Conservation (phyloP, 371 early-diverging fungal species). For the Rhizomucor miehei region DNA sequence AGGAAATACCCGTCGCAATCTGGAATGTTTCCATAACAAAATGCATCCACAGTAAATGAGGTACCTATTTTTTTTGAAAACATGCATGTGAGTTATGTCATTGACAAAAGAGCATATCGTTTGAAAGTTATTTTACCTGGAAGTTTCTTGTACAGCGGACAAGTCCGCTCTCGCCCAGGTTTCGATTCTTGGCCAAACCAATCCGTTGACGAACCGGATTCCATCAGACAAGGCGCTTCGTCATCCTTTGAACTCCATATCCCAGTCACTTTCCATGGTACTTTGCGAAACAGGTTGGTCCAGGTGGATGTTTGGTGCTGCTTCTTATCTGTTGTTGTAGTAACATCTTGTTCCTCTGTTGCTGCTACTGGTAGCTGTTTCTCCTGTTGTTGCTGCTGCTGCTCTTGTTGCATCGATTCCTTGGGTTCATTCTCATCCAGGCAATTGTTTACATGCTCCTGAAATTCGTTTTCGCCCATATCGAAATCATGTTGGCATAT, state of each 20-base stretch:
- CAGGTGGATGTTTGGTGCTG: background rate
- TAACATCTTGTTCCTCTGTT: too few species aligned
- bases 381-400: background rate
- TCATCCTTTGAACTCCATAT: background rate
- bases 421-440: background rate
- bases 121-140: background rate
- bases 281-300: slow-evolving; percentile 3
- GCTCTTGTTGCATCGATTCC: background rate
- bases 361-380: too few species aligned
- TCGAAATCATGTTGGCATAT: background rate
- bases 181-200: slow-evolving; percentile 1
- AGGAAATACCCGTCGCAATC: slow-evolving; percentile 84
- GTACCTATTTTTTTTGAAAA: slow-evolving; percentile 49
- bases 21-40: slow-evolving; percentile 75
- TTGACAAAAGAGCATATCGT: too few species aligned
- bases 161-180: background rate
- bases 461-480: background rate
- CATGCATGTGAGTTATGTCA: background rate
- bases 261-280: slow-evolving; percentile 4
- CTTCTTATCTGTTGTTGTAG: background rate
- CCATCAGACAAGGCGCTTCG: background rate
- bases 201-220: background rate
- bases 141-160: slow-evolving; percentile 6
- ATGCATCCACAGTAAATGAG: slow-evolving; percentile 87
- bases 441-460: background rate